phyloP scores from a whole-genome alignment of 495 filamentous ascomycete genomes.

The Alectoria sarmentosa region DNA sequence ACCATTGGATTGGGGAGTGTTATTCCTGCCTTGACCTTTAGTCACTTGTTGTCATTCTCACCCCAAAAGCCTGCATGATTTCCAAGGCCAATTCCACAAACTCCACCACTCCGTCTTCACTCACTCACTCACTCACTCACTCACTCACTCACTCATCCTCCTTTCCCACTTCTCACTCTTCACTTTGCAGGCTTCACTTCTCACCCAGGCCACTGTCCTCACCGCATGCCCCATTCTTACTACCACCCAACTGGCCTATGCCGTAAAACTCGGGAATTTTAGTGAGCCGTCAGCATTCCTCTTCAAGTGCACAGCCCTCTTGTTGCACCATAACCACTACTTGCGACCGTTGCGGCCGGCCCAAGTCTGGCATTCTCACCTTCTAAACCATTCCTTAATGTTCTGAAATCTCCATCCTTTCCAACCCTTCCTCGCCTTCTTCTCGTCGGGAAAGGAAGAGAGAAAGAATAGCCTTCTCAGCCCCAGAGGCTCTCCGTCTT shows the following conservation, averaged over 20 bases:
- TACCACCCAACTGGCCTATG: constrained; percentile 2
- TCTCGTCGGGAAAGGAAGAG: neutral
- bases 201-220: neutral
- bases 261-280: constrained; percentile 6
- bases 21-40: too few relatives aligned
- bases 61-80: neutral
- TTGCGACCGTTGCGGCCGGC: constrained; percentile 1
- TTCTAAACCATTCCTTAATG: neutral
- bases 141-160: neutral
- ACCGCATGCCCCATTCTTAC: neutral
- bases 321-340: constrained; percentile 7
- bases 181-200: neutral
- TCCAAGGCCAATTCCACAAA: neutral
- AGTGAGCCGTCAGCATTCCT: constrained; percentile 10
- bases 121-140: neutral
- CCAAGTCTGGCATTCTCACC: neutral
- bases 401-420: constrained; percentile 2
- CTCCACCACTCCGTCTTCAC: neutral
- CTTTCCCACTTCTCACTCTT: neutral
- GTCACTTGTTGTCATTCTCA: too few relatives aligned
- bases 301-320: constrained; percentile 6
- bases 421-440: neutral
- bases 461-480: constrained; percentile 7
- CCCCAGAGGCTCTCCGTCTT: constrained; percentile 9
- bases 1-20: too few relatives aligned